Evolutionary conservation across 1,139 yeast genomes (phyloP), one percentile per base, ranked within the genome.

Genomic region (Yamadazyma dushanensis): DNA sequence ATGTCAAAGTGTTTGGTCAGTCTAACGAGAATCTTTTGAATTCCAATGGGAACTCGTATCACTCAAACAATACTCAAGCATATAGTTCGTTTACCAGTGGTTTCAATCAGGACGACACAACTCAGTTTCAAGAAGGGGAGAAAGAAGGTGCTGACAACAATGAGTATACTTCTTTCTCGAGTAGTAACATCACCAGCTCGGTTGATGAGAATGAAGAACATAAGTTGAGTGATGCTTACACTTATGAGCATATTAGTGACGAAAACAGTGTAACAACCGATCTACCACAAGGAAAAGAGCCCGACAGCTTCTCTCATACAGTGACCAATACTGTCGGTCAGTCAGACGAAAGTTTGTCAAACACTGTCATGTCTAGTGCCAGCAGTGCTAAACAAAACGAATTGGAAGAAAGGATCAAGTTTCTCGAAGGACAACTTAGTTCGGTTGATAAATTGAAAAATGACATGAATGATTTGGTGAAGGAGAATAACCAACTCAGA

Each of bases 71-170:
- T 17, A 4, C 19, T 3, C 27, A 27, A 16, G 67, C 59, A 11
- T 63, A 61, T 40, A 59, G 70, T 2, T 61, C 73, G 1, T 66
- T 57, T 38, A 59, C 70, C 3, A 61, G 66, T 32, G 69, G 63
- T 2, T 60, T 58, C 43, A 61, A 59, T 15, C 57, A 57, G 19
- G 47, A 45, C 14, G 54, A 53, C 19, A 53, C 36, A 13, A 35
- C 40, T 40, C 23, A 50, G 43, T 36, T 44, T 23, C 43, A 30
- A 24, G 34, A 36, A 11, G 17, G 27, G 15, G 34, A 26, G 34
- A 19, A 31, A 34, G 32, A 37, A n/a, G 31, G 15, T 16, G 33
- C 29, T 15, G 26, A 30, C 25, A 32, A 36, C 23, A 47, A 57
- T 36, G 65, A 61, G 5, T 61, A 52, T 35, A 59, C 66, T 2